phyloP scores from a whole-genome alignment of 345 rosid genomes.

The Murraya koenigii region DNA sequence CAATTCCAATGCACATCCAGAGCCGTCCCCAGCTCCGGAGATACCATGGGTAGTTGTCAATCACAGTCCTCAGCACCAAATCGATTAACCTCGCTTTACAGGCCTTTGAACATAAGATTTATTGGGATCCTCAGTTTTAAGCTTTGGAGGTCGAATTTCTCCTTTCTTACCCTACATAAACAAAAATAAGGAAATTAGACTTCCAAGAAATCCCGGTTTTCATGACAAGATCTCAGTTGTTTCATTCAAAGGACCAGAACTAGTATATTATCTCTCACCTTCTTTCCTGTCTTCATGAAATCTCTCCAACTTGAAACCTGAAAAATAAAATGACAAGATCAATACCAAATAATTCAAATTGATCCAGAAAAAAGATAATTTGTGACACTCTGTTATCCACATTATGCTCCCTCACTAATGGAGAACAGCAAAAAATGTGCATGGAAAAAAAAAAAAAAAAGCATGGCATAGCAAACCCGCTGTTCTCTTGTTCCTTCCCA shows the following conservation, averaged over 20 bases:
- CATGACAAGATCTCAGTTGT: background rate
- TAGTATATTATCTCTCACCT: slow-evolving; percentile 43
- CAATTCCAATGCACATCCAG: background rate
- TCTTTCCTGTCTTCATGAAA: slow-evolving; percentile 86
- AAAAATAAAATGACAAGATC: background rate
- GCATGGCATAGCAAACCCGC: slow-evolving; percentile 50
- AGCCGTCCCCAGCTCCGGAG: background rate
- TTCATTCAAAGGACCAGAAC: background rate
- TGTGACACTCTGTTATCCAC: background rate
- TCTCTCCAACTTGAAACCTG: slow-evolving; percentile 98
- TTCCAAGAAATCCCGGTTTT: background rate
- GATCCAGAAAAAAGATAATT: background rate
- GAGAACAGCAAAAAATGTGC: background rate
- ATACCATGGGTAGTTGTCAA: background rate
- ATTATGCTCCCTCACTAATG: background rate
- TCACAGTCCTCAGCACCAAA: background rate
- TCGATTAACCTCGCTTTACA: slow-evolving; percentile 64
- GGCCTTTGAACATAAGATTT: slow-evolving; percentile 96
- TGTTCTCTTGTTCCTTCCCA: slow-evolving; percentile 99
- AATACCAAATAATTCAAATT: background rate
- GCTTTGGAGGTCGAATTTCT: slow-evolving; percentile 88
- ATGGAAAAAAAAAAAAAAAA: background rate
- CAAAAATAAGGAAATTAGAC: background rate
- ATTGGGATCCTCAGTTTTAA: slow-evolving; percentile 98
- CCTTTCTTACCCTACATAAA: slow-evolving; percentile 74